phyloP scores from a whole-genome alignment of 495 filamentous ascomycete genomes.

The Penicillium paradoxum region DNA sequence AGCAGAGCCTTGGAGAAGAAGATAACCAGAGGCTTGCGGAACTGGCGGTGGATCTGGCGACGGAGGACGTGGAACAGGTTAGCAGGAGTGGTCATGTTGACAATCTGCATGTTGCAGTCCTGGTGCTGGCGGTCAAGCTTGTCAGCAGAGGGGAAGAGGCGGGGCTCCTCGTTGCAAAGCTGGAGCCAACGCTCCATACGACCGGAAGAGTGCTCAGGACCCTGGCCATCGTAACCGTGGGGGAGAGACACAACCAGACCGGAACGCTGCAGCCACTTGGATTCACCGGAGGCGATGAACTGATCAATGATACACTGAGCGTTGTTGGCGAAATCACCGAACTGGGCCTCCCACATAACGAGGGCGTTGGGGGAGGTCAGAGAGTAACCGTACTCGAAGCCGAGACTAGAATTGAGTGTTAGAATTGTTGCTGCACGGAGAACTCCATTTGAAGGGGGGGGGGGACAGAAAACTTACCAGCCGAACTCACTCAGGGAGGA shows the following conservation, averaged over 20 bases:
- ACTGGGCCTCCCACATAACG: slow-evolving; percentile 99
- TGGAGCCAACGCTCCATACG: slow-evolving; percentile 97
- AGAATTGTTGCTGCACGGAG: slow-evolving; percentile 10
- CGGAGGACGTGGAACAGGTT: slow-evolving; percentile 96
- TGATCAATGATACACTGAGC: slow-evolving; percentile 98
- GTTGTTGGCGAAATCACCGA: slow-evolving; percentile 99
- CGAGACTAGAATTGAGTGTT: slow-evolving; percentile 53
- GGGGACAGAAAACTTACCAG: slow-evolving; percentile 54
- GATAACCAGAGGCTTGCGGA: slow-evolving; percentile 93
- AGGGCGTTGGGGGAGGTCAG: slow-evolving; percentile 92
- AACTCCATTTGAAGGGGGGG: background rate
- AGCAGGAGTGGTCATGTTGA: slow-evolving; percentile 84
- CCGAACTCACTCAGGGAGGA: slow-evolving; percentile 95
- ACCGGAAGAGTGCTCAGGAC: slow-evolving; percentile 96
- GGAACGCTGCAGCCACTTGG: slow-evolving; percentile 97
- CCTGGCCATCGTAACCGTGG: slow-evolving; percentile 97
- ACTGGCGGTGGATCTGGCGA: slow-evolving; percentile 97
- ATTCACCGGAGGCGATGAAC: slow-evolving; percentile 95
- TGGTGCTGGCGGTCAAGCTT: slow-evolving; percentile 97
- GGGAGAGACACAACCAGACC: slow-evolving; percentile 91
- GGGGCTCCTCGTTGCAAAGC: slow-evolving; percentile 95
- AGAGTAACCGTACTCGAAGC: slow-evolving; percentile 98
- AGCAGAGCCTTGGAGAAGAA: slow-evolving; percentile 97
- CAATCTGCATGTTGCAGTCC: slow-evolving; percentile 99
- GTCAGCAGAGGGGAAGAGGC: slow-evolving; percentile 77